Percentiles rank a stretch among this genome's conserved stretches.
phyloP scores from a whole-genome alignment of 768 basidiomycete species.

The Suillus weaverae region DNA sequence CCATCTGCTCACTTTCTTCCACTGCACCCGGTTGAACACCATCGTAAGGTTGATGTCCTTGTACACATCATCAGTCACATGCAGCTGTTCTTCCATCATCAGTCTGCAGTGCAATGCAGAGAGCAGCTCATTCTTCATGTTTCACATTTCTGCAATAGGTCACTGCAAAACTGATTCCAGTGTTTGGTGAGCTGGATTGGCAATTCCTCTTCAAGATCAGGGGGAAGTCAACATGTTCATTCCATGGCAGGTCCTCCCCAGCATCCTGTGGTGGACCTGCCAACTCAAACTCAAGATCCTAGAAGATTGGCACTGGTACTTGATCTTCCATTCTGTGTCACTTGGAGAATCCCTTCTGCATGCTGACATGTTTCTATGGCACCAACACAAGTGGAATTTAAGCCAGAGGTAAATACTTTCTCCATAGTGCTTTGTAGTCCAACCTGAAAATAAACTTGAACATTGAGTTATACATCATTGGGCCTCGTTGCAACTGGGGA shows the following conservation, averaged over 20 bases:
- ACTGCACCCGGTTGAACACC: neutral
- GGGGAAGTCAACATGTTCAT: neutral
- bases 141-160: neutral
- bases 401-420: neutral
- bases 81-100: neutral
- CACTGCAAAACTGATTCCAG: slow-evolving; percentile 1
- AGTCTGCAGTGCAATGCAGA: neutral
- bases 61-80: neutral
- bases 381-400: neutral
- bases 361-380: neutral
- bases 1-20: neutral
- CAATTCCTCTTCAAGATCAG: neutral
- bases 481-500: neutral
- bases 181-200: neutral
- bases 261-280: neutral
- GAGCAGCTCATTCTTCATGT: neutral
- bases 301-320: neutral
- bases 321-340: neutral
- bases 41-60: neutral
- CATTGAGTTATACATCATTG: neutral
- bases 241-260: neutral
- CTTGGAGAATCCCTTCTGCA: neutral
- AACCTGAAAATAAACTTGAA: neutral
- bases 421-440: neutral
- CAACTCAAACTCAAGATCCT: neutral